phyloP scores from a whole-genome alignment of 2,329 filamentous ascomycete species.

The Claviceps fusiformis region DNA sequence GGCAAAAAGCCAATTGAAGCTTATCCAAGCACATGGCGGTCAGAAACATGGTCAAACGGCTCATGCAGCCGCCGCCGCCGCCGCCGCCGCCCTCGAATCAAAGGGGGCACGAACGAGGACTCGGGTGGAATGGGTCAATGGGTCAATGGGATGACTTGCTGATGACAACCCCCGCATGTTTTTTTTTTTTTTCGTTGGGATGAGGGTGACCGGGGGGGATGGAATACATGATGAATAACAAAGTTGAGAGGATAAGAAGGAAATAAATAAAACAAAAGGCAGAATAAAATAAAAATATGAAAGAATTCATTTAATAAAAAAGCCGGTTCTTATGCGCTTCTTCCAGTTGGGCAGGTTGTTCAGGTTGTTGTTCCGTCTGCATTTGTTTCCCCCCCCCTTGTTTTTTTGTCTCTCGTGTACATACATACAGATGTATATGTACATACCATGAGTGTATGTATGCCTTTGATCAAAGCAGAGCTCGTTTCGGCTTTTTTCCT shows the following conservation, averaged over 20 bases:
- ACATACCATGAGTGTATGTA: not conserved
- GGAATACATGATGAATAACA: not conserved
- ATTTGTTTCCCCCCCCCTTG: not conserved
- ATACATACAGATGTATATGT: too few species aligned
- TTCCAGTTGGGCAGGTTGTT: not conserved
- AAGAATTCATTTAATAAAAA: not conserved
- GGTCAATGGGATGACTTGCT: not conserved
- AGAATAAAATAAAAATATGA: not conserved
- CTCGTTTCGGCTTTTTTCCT: not conserved
- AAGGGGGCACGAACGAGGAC: too few species aligned
- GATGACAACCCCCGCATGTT: not conserved
- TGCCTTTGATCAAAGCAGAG: too few species aligned
- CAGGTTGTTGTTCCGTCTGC: not conserved
- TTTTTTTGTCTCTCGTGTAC: not conserved
- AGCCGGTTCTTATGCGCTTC: not conserved
- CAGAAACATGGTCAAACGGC: constrained; percentile 1
- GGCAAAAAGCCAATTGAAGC: not conserved
- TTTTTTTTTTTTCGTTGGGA: not conserved
- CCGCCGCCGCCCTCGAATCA: too few species aligned
- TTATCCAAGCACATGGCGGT: not conserved
- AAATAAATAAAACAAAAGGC: not conserved
- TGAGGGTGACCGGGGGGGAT: not conserved
- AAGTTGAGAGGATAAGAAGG: too few species aligned
- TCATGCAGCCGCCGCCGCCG: not conserved
- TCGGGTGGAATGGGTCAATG: not conserved